Percentiles rank a stretch among this genome's conserved stretches.
Conservation (phyloP, 1,139 yeast genomes). For the Scheffersomyces lignicola region DNA sequence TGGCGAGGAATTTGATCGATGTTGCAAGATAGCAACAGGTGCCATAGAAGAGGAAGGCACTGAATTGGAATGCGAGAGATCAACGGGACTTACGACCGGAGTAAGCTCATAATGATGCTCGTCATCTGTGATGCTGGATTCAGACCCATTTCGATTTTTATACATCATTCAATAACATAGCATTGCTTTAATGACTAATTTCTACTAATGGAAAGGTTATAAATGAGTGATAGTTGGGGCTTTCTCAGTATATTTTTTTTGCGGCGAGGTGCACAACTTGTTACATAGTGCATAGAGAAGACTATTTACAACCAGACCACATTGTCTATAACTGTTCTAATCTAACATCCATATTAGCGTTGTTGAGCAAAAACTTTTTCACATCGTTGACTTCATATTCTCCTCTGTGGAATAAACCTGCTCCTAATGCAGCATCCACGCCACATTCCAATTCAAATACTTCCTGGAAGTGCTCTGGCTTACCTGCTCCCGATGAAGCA, state of each 20-base stretch:
- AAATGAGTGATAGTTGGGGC: no score
- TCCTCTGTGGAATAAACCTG: slow-evolving; percentile 95
- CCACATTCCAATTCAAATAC: slow-evolving; percentile 73
- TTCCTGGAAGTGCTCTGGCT: slow-evolving; percentile 82
- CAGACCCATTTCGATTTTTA: not conserved
- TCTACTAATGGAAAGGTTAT: no score
- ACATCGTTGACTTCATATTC: slow-evolving; percentile 88
- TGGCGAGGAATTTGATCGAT: slow-evolving; percentile 18
- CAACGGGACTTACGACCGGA: slow-evolving; percentile 2
- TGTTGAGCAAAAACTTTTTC: slow-evolving; percentile 64
- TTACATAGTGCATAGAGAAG: no score
- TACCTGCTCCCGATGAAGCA: slow-evolving; percentile 97
- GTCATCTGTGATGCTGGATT: not conserved
- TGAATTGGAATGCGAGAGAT: not conserved
- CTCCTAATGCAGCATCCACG: slow-evolving; percentile 96
- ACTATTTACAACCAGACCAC: no score
- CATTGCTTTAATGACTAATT: no score
- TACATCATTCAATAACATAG: no score
- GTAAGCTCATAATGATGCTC: not conserved
- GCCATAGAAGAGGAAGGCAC: not conserved
- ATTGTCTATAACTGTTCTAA: no score
- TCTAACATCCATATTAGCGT: slow-evolving; percentile 95
- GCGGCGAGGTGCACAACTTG: no score
- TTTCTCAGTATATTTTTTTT: no score
- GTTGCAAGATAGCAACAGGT: not conserved